Percentiles rank a stretch among this genome's conserved stretches.
Conservation (phyloP, 805 yeast species). For the Spathaspora passalidarum region DNA sequence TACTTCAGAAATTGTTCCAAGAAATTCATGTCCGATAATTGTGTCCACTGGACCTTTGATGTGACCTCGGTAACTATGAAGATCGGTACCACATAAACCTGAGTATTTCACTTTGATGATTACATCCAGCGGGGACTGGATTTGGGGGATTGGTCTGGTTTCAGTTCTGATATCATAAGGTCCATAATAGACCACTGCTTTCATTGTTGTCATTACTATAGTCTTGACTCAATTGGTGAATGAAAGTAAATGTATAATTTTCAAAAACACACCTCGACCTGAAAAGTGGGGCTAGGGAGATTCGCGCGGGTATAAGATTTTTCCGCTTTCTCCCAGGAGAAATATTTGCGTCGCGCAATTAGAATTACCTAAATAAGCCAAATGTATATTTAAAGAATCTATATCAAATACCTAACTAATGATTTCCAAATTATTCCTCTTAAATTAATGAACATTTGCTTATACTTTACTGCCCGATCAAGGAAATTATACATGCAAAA, state of each 20-base stretch:
- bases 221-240: background rate
- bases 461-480: constrained; percentile 3
- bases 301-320: background rate
- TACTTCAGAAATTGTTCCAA: constrained; percentile 40
- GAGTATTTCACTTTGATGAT: constrained; percentile 46
- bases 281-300: background rate
- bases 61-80: constrained; percentile 55
- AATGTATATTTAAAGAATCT: background rate
- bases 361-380: background rate
- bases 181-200: constrained; percentile 48
- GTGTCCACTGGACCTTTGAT: constrained; percentile 34
- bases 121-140: constrained; percentile 39
- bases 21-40: constrained; percentile 53
- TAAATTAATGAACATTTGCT: constrained; percentile 4
- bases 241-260: background rate
- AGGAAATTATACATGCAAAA: constrained; percentile 10
- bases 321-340: background rate
- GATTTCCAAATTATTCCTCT: constrained; percentile 2
- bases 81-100: constrained; percentile 55
- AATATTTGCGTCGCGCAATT: background rate
- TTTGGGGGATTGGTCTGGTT: constrained; percentile 36
- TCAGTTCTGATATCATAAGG: constrained; percentile 40
- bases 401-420: constrained; percentile 5
- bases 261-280: background rate
- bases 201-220: constrained; percentile 30